phyloP scores from a whole-genome alignment of 208 protist genomes.

The Crithidia fasciculata region DNA sequence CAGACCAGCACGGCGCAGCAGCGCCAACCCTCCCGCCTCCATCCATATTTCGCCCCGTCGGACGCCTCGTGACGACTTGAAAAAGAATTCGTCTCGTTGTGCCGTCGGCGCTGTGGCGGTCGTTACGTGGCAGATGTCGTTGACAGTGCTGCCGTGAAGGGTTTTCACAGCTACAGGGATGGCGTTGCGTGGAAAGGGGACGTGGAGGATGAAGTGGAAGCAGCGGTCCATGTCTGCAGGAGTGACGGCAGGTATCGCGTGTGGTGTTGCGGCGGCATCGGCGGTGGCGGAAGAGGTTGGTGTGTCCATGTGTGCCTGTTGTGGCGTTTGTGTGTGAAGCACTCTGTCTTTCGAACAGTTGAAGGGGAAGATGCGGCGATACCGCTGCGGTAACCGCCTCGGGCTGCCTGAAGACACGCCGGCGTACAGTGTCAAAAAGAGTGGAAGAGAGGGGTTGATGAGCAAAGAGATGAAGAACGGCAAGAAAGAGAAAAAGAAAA shows the following conservation, averaged over 20 bases:
- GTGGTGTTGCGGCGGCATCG: not conserved
- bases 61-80: conserved; percentile 25
- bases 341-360: too few relatives aligned
- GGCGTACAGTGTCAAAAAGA: too few relatives aligned
- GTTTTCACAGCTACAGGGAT: not conserved
- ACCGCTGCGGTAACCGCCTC: too few relatives aligned
- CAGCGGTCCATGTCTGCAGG: not conserved
- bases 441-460: too few relatives aligned
- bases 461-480: too few relatives aligned
- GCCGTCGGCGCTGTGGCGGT: too few relatives aligned
- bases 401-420: too few relatives aligned
- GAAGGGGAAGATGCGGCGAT: too few relatives aligned
- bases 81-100: conserved; percentile 19
- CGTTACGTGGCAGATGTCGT: conserved; percentile 19
- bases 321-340: too few relatives aligned
- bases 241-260: not conserved
- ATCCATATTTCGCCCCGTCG: conserved; percentile 15
- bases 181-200: conserved; percentile 3
- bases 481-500: too few relatives aligned
- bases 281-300: not conserved
- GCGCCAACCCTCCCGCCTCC: conserved; percentile 26
- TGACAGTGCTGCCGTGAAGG: conserved; percentile 20
- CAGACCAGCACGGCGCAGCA: conserved; percentile 21
- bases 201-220: conserved; percentile 5
- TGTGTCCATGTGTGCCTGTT: not conserved